Base-by-base conservation (phyloP, 1,284 basidiomycete species). In the Veloporphyrellus conicus region DNA sequence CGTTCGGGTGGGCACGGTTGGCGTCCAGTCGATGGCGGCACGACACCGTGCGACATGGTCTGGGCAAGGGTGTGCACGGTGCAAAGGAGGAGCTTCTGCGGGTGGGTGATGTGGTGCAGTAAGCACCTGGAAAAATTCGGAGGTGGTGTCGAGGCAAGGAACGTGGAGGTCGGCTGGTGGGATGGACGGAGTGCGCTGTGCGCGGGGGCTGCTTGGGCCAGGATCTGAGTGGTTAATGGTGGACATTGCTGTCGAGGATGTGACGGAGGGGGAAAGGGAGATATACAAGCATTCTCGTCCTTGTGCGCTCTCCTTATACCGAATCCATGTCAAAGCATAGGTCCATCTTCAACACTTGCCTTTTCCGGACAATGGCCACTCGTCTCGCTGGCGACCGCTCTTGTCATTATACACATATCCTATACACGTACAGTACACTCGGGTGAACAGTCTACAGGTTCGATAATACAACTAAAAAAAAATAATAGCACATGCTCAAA, bases 291-390 rank as follows among this genome's bases (percentile, higher is more conserved):
- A 67, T 62, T 10, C 37, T 56, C 40, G 42, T 29, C 47, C 45
- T 38, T 50, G 55, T 57, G 25, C 16, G 46, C 35, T 43, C 19
- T 48, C 57, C 61, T 65, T 68, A 63, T 68, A 60, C 52, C 23
- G 22, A 23, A 38, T 54, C 43, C 65, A 61, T 60, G 53, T 57
- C 62, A 68, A 67, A 60, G 62, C 63, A 45, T 48, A 37, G 42
- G 40, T 47, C 49, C 63, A 65, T 66, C 65, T 40, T 67, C 57
- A 65, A 65, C 41, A 53, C 53, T 41, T 65, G 47, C 63, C 63
- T 68, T 68, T 65, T 62, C 31, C 2, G 54, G 67, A 68, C 64
- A 68, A 65, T 29, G 62, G 42, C 34, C 43, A 7, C 1, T 3
- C 15, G 48, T 61, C 42, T 54, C 59, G 46, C 44, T 62, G 36